Base-by-base conservation (phyloP, 2,329 filamentous ascomycete genomes). In the Penicillium sp. region DNA sequence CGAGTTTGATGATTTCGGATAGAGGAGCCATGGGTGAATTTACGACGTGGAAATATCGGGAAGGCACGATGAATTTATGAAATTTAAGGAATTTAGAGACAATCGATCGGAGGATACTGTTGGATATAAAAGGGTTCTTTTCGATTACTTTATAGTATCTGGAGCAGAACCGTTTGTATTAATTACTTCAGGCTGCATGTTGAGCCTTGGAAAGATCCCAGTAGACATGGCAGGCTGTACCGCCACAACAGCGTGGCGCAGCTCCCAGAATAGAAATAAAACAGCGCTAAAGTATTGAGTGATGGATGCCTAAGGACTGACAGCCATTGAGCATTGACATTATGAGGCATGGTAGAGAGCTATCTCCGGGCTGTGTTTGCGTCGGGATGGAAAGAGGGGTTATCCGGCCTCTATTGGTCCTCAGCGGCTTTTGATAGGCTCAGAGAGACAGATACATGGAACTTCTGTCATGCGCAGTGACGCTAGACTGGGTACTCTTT, bases 1-100 rank as follows among this genome's bases (percentile, higher is more conserved):
- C 15, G 13, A 62, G 48, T 0, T 48, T 24, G 19, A 62, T 49
- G 22, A 61, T 58, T 0, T 55, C 46, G 10, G 51, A 54, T 24
- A 62, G 53, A 48, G 35, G 13, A 6, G 43, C 24, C 15, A 32
- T 21, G 34, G 43, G n/a, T 22, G 49, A 5, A 35, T 2, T 19
- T 40, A 19, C 6, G 9, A 12, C 5, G 6, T 15, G 19, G 13
- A 22, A 41, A 26, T 45, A 7, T 48, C 24, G 39, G 8, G 33
- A 40, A 43, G 52, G 38, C 49, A 53, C 52, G 8, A 10, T 41
- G 4, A 21, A 31, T 21, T 31, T 21, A 26, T 40, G 13, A n/a
- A n/a, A 43, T 43, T 15, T 13, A 22, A 19, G 17, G 6, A 12
- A 6, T 24, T 13, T 35, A 13, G 28, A 17, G n/a, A 26, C 26